Evolutionary conservation across 106 monocot species (phyloP), one percentile per base, ranked within the genome.

Genomic region (Dioscorea zingiberensis): DNA sequence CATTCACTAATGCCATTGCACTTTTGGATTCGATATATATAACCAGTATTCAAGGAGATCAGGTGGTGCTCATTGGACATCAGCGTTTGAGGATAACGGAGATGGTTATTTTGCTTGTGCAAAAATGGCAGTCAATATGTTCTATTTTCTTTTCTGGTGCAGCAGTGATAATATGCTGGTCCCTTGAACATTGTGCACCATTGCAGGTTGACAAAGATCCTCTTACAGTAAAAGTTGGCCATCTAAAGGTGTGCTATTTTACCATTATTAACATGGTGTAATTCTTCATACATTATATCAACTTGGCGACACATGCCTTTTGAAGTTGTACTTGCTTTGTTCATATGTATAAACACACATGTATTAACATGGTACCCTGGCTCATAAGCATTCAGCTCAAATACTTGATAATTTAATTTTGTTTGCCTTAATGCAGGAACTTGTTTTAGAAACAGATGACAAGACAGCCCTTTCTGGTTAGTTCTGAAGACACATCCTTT

Each of bases 221-320:
- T 4, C 89, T 99, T 44, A 99, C 86, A 38, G 98, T 99, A 26
- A 99, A 89, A 79, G 98, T 99, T 67, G 98, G 93, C 64, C 93
- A 99, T 79, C 70, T 99, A 38, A 99, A 99, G 98, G 98, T 62
- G 63, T 47, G 49, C 10, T 73, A 63, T 25, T 30, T 61, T 7
- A 38, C 25, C 27, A 9, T 76, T 54, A 38, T 38, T 6, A 38
- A 2, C 38, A 0, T n/a, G 10, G 38, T 38, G 38, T 38, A 38
- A 38, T 10, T 38, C 0, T 38, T 38, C 38, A 38, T 8, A 38
- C 38, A 38, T 3, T 53, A 53, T n/a, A n/a, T n/a, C n/a, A n/a
- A n/a, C n/a, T n/a, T n/a, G n/a, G n/a, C n/a, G n/a, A n/a, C n/a
- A n/a, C n/a, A n/a, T n/a, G n/a, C n/a, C n/a, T n/a, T n/a, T n/a